These are phyloP conservation scores for Endocalyx cinctus DNA, from an alignment of 2,329 filamentous ascomycete species.

Conservation along the genomic window DNA sequence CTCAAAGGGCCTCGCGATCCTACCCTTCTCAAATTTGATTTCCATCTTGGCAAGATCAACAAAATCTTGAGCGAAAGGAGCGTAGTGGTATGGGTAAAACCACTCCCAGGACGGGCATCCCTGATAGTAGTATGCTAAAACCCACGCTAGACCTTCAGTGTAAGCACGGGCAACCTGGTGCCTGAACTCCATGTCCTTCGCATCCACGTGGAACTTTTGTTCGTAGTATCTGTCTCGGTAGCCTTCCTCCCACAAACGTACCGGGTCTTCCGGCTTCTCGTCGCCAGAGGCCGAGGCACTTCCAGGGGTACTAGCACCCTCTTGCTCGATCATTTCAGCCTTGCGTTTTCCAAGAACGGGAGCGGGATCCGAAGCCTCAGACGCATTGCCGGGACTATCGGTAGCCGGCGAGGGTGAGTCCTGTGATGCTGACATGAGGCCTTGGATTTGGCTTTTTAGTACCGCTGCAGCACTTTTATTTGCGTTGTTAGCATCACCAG, in stretches of 20 bases:
- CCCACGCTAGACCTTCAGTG: slow-evolving; percentile 92
- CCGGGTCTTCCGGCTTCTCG: slow-evolving; percentile 69
- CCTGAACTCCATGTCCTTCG: slow-evolving; percentile 78
- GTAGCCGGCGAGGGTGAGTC: slow-evolving; percentile 18
- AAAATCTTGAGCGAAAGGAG: slow-evolving; percentile 95
- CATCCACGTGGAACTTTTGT: slow-evolving; percentile 85
- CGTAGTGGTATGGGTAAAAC: slow-evolving; percentile 99
- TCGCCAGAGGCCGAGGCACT: slow-evolving; percentile 51
- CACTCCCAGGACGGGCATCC: slow-evolving; percentile 98
- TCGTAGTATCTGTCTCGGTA: slow-evolving; percentile 96
- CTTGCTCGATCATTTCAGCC: slow-evolving; percentile 62
- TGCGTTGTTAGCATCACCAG: slow-evolving; percentile 67
- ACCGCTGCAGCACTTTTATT: slow-evolving; percentile 94
- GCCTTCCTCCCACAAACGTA: slow-evolving; percentile 90
- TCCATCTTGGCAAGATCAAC: slow-evolving; percentile 74
- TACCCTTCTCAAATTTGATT: slow-evolving; percentile 77
- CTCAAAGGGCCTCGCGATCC: slow-evolving; percentile 86
- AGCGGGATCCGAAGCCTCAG: slow-evolving; percentile 33
- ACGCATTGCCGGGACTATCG: slow-evolving; percentile 11
- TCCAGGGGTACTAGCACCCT: slow-evolving; percentile 53
- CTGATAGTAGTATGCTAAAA: slow-evolving; percentile 95
- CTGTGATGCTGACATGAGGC: slow-evolving; percentile 15
- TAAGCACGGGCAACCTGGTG: slow-evolving; percentile 87
- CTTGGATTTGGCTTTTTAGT: slow-evolving; percentile 73
- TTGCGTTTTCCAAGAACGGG: slow-evolving; percentile 72